Percentiles rank a stretch among this genome's conserved stretches.
These are phyloP conservation scores for Lotus japonicus DNA, from an alignment of 306 rosid genomes.

Conservation along the genomic window DNA sequence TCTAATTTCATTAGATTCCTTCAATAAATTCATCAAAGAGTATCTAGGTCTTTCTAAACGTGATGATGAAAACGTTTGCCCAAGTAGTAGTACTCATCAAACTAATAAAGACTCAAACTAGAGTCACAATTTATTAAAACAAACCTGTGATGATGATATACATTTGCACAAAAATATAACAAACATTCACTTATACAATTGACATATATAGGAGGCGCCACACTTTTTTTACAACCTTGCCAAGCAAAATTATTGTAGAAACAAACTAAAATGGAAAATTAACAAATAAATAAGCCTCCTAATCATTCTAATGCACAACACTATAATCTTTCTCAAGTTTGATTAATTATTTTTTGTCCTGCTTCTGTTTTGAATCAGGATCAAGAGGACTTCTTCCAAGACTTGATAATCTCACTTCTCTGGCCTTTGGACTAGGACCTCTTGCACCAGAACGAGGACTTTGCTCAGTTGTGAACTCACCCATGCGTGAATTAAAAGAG, in stretches of 20 bases:
- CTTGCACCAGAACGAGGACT: slow-evolving; percentile 67
- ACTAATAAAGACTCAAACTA: slow-evolving; percentile 4
- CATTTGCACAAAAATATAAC: slow-evolving; percentile 19
- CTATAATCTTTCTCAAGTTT: slow-evolving; percentile 10
- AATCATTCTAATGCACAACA: slow-evolving; percentile 10
- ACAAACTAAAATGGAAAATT: slow-evolving; percentile 16
- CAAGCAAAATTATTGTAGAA: slow-evolving; percentile 13
- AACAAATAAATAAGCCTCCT: slow-evolving; percentile 24
- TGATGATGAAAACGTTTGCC: too few species aligned
- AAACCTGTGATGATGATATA: slow-evolving; percentile 18
- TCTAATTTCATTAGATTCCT: too few species aligned
- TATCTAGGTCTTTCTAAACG: too few species aligned
- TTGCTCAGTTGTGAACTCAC: slow-evolving; percentile 47
- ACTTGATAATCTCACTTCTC: slow-evolving; percentile 30
- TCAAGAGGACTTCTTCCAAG: slow-evolving; percentile 69
- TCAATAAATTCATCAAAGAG: too few species aligned
- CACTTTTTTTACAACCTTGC: slow-evolving; percentile 27
- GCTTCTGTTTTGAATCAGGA: slow-evolving; percentile 32
- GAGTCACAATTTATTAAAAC: slow-evolving; percentile 17
- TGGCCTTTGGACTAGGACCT: slow-evolving; percentile 53
- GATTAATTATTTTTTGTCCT: slow-evolving; percentile 17
- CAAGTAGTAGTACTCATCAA: background rate
- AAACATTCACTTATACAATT: slow-evolving; percentile 13
- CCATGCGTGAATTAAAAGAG: slow-evolving; percentile 50
- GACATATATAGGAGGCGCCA: slow-evolving; percentile 24